phyloP scores from a whole-genome alignment of 805 yeast genomes.

The Candida rishiriensis region DNA sequence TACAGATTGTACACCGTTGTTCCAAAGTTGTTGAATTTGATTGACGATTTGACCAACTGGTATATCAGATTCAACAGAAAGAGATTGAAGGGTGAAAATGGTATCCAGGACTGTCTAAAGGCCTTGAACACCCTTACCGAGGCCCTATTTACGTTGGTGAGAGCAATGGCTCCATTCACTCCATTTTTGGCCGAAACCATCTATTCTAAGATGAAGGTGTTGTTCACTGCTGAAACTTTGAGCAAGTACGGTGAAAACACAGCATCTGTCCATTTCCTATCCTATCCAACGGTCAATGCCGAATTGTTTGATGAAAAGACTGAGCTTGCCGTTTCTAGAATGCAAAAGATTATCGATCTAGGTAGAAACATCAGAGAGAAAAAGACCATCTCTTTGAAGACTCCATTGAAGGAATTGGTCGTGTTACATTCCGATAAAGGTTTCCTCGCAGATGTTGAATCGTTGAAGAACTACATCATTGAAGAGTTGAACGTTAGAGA shows the following conservation, averaged over 20 bases:
- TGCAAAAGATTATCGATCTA: constrained; percentile 95
- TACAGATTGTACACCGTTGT: constrained; percentile 95
- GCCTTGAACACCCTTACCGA: constrained; percentile 91
- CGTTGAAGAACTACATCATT: constrained; percentile 69
- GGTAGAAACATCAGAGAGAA: constrained; percentile 97
- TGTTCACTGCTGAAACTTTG: constrained; percentile 57
- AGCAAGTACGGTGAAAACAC: constrained; percentile 47
- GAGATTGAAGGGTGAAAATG: constrained; percentile 94
- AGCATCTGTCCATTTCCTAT: constrained; percentile 89
- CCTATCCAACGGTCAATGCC: constrained; percentile 80
- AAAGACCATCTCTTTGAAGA: constrained; percentile 88
- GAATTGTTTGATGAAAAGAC: constrained; percentile 78
- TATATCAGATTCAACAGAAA: constrained; percentile 97
- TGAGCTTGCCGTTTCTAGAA: constrained; percentile 85
- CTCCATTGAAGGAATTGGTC: constrained; percentile 85
- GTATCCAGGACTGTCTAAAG: constrained; percentile 73
- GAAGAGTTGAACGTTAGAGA: constrained; percentile 95
- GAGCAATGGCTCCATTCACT: constrained; percentile 99
- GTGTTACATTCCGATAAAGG: constrained; percentile 74
- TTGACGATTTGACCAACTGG: constrained; percentile 97
- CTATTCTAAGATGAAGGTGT: constrained; percentile 67
- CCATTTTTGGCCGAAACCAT: constrained; percentile 92
- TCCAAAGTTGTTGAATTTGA: constrained; percentile 80
- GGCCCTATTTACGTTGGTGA: constrained; percentile 78
- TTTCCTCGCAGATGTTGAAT: constrained; percentile 73